Evolutionary conservation across 305 asterid genomes (phyloP).

Genomic region (Fraxinus paxiana): DNA sequence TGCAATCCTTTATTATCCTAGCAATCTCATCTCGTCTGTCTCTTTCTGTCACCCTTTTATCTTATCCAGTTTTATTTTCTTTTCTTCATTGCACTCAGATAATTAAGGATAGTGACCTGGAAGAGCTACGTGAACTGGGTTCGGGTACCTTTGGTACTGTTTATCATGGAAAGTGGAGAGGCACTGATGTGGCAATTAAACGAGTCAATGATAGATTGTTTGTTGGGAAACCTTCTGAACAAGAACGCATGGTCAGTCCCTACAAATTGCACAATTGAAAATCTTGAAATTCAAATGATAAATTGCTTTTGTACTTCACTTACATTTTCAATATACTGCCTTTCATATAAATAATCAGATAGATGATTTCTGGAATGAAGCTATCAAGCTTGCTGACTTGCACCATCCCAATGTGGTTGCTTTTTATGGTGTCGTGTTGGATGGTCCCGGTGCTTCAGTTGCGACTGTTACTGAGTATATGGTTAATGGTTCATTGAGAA

Average conservation of each 20-base stretch:
- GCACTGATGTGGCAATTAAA: slow-evolving; percentile 92
- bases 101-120: slow-evolving; percentile 76
- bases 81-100: slow-evolving; percentile 40
- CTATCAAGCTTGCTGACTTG: slow-evolving; percentile 83
- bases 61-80: neutral
- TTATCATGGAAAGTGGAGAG: slow-evolving; percentile 99
- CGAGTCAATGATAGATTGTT: slow-evolving; percentile 83
- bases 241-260: slow-evolving; percentile 82
- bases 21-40: slow-evolving; percentile 1
- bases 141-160: slow-evolving; percentile 99
- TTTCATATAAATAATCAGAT: slow-evolving; percentile 42
- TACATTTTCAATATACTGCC: slow-evolving; percentile 6
- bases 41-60: neutral
- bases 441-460: slow-evolving; percentile 87
- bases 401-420: slow-evolving; percentile 99
- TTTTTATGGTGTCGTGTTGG: slow-evolving; percentile 91
- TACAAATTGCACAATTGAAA: slow-evolving; percentile 14
- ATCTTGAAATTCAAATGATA: neutral
- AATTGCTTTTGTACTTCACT: neutral
- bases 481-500: slow-evolving; percentile 93
- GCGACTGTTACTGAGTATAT: slow-evolving; percentile 96
- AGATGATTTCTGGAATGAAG: slow-evolving; percentile 98
- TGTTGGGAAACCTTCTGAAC: slow-evolving; percentile 84
- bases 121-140: slow-evolving; percentile 89
- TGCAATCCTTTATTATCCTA: slow-evolving; percentile 8